phyloP scores from a whole-genome alignment of 768 basidiomycete genomes.

The Mycena polygramma region DNA sequence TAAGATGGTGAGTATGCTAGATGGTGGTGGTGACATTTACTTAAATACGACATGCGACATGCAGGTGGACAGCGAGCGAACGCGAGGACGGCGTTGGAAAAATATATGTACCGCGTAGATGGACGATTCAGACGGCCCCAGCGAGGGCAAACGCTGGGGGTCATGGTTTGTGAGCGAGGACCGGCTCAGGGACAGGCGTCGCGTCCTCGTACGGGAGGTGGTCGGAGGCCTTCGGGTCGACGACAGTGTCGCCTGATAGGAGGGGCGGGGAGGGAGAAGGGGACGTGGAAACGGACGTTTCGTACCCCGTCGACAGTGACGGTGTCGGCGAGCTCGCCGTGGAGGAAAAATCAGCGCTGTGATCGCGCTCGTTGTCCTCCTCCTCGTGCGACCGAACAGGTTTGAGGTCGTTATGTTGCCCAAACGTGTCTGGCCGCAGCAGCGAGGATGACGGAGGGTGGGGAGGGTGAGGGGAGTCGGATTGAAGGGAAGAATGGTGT shows the following conservation, averaged over 20 bases:
- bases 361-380: conserved; percentile 38
- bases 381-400: conserved; percentile 10
- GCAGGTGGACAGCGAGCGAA: conserved; percentile 19
- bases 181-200: conserved; percentile 9
- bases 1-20: conserved; percentile 29
- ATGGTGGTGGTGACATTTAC: conserved; percentile 13
- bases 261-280: conserved; percentile 57
- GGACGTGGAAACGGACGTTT: conserved; percentile 64
- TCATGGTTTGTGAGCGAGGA: conserved; percentile 13
- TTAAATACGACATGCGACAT: conserved; percentile 13
- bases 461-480: conserved; percentile 11
- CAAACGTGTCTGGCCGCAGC: conserved; percentile 9
- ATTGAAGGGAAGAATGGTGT: conserved; percentile 8
- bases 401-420: conserved; percentile 3
- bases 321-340: conserved; percentile 69
- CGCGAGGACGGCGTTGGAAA: conserved; percentile 4
- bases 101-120: conserved; percentile 13
- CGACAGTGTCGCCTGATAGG: conserved; percentile 48
- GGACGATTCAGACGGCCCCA: not conserved
- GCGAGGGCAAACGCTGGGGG: not conserved
- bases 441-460: conserved; percentile 11
- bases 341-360: conserved; percentile 52
- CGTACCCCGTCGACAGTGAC: conserved; percentile 67
- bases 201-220: conserved; percentile 11
- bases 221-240: conserved; percentile 24